Base-by-base conservation (phyloP, 2,329 filamentous ascomycete species). In the Cladosporium sp. region DNA sequence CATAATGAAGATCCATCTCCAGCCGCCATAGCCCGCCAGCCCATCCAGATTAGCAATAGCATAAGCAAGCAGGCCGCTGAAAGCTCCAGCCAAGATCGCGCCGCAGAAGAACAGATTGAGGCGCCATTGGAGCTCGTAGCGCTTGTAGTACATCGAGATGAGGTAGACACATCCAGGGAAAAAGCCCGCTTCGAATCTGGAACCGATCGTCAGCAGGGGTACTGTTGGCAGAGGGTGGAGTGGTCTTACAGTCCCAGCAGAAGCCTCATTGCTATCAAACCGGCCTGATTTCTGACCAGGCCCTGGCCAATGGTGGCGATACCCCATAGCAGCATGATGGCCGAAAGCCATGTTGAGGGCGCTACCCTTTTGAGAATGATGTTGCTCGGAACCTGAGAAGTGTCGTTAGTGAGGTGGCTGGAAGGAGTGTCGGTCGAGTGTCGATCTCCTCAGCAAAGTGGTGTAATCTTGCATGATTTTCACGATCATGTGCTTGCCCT, bases 1-100 rank as follows among this genome's bases (percentile, higher is more conserved):
- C 62, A 67, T 59, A 56, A 83, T 80, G 78, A 91, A 82, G 55
- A 90, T 85, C 70, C 71, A 72, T 38, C 69, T 62, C 70, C 70
- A 72, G 5, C 67, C 68, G 34, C 61, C 62, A 38, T 70, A 70
- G 17, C 69, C 69, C 14, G 51, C 67, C n/a, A 69, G 45, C 20
- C 69, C 68, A 25, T 65, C 59, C 67, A 72, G 66, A 34, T 69
- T 65, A 3, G 66, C 63, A 20, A 72, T 59, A 7, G 71, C 70
- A 47, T 73, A 76, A 12, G 75, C 74, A 9, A 77, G 67, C 22
- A 77, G 66, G 15, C 75, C 75, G 25, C 74, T 72, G 47, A 77
- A 75, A 8, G 72, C 74, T 12, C 74, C 73, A 8, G 75, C 75
- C 30, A 76, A 67, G 42, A 76, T 76, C 30, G 70, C 71, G 0